A percentile compares a stretch with the other conserved stretches of the same genome.
Evolutionary conservation across 2,329 filamentous ascomycete genomes (phyloP).

Genomic region (Claviceps sp.): DNA sequence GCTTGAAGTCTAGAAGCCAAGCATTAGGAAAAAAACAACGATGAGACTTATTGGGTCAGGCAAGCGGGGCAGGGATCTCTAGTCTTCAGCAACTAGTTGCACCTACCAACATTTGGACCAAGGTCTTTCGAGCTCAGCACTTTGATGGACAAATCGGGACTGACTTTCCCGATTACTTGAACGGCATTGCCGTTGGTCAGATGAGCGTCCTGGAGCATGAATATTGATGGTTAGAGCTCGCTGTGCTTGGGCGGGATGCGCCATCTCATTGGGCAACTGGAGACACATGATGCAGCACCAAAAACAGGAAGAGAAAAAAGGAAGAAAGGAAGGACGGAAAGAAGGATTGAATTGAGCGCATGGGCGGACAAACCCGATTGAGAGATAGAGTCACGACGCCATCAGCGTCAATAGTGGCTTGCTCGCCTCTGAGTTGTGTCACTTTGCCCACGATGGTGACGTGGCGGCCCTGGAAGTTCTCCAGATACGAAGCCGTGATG

Average conservation of each 20-base stretch:
- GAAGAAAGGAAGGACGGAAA: not conserved
- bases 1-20: constrained; percentile 49
- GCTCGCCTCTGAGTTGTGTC: constrained; percentile 65
- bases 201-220: constrained; percentile 47
- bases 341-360: not conserved
- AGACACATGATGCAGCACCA: not conserved
- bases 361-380: constrained; percentile 44
- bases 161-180: constrained; percentile 71
- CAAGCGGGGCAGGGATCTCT: not conserved
- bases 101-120: constrained; percentile 55
- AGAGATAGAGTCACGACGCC: constrained; percentile 63
- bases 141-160: constrained; percentile 57
- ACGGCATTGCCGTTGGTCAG: constrained; percentile 55
- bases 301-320: not conserved
- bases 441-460: constrained; percentile 84
- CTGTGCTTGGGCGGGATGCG: not conserved
- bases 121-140: constrained; percentile 58
- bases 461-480: constrained; percentile 58
- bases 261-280: not conserved
- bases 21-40: not conserved
- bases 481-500: constrained; percentile 67
- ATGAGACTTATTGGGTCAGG: not conserved
- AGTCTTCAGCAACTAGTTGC: not conserved
- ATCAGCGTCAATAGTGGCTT: constrained; percentile 66
- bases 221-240: not conserved